Base-by-base conservation (phyloP, 371 early-diverging fungal genomes). In the Coemansia sp. region DNA sequence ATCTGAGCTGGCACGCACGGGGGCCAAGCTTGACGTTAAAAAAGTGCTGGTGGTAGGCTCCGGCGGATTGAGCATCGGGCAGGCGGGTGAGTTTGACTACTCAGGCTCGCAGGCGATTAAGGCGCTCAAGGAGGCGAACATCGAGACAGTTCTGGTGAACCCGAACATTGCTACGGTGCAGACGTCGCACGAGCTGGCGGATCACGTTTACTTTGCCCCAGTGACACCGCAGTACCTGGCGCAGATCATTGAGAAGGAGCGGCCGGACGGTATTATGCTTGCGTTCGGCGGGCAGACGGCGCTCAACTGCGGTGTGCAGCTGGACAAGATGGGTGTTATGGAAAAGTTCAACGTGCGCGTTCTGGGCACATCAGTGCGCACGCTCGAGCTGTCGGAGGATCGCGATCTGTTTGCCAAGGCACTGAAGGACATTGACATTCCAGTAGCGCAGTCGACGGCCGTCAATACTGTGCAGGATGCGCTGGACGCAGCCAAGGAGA, bases 81-180 rank as follows among this genome's bases (percentile, higher is more conserved):
- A 97, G 77, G 97, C 97, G 26, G 97, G 97, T 70, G 97, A 97
- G 85, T 97, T 97, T 68, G 97, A 97, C 76, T 97, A 95, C 82
- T 95, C 95, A 13, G 91, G 90, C 18, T 89, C 92, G 11, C 92
- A 96, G 83, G 97, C 97, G 24, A 97, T 97, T 85, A 97, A 97
- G 82, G 95, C 97, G 16, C 83, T 97, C 69, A 88, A 89, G 71
- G 95, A 97, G 76, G 91, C 92, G 48, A 87, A 87, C 58, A 88
- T 97, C 61, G 72, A 94, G 62, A 95, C 95, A 0, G 86, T 97
- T 34, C 84, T 97, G 37, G 88, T 95, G 69, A 97, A 97, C 79
- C 97, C 97, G 63, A 97, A 97, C 80, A 97, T 97, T 77, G 97
- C 97, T 26, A 97, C 97, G 13, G 92, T 95, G 63, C 97, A 97